Conservation (phyloP, 768 basidiomycete species). For the Gloeostereum incarnatum region DNA sequence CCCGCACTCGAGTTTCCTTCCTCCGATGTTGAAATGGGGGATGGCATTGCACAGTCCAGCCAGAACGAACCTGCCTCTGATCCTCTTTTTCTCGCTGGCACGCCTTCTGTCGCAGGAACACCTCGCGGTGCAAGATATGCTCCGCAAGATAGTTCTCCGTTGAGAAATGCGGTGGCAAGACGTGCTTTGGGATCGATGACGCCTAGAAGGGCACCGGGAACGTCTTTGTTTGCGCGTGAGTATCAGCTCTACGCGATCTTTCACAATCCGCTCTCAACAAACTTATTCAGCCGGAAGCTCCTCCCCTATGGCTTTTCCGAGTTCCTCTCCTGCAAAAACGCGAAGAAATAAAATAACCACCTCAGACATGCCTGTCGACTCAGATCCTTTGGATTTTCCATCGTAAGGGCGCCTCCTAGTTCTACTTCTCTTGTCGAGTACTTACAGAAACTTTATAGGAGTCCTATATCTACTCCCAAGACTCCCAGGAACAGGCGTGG, state of each 20-base stretch:
- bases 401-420: conserved; percentile 30
- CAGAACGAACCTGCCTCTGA: conserved; percentile 33
- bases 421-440: background rate
- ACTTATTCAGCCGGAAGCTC: conserved; percentile 39
- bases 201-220: conserved; percentile 44
- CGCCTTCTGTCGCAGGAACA: conserved; percentile 40
- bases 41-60: conserved; percentile 16
- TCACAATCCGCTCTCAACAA: conserved; percentile 7
- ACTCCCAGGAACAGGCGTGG: conserved; percentile 76
- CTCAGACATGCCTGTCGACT: conserved; percentile 28
- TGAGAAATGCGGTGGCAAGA: conserved; percentile 36
- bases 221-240: conserved; percentile 43
- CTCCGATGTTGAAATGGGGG: conserved; percentile 53
- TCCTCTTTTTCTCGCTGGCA: conserved; percentile 42
- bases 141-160: conserved; percentile 33
- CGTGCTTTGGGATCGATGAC: conserved; percentile 48
- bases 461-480: conserved; percentile 35
- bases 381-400: conserved; percentile 65
- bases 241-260: conserved; percentile 9
- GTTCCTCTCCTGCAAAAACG: conserved; percentile 49
- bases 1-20: conserved; percentile 57
- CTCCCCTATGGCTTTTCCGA: conserved; percentile 56
- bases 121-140: conserved; percentile 28
- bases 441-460: conserved; percentile 22
- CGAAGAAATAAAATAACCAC: conserved; percentile 23